Evolutionary conservation across 805 yeast species (phyloP).

Genomic region (Sugiyamaella americana): DNA sequence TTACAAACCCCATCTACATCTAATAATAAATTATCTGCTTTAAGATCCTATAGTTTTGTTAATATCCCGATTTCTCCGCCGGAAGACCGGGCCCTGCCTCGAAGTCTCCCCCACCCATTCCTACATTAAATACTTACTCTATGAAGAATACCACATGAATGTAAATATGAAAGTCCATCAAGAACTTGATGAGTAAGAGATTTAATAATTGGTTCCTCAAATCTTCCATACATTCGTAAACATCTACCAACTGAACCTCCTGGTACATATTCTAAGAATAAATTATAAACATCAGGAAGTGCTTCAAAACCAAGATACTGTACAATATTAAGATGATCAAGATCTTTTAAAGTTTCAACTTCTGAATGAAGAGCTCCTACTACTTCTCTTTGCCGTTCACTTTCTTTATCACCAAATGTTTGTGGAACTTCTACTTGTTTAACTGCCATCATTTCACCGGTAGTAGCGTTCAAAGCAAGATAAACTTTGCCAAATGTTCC

Average conservation of each 20-base stretch:
- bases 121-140: conserved; percentile 36
- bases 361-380: conserved; percentile 83
- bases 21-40: conserved; percentile 83
- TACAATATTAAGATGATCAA: conserved; percentile 90
- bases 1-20: conserved; percentile 93
- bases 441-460: conserved; percentile 98
- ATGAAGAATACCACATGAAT: conserved; percentile 80
- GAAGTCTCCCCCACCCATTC: not conserved
- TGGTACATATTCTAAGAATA: conserved; percentile 92
- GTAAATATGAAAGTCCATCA: conserved; percentile 81
- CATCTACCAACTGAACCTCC: conserved; percentile 95
- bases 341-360: conserved; percentile 87
- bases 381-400: conserved; percentile 43
- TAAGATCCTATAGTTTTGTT: conserved; percentile 50
- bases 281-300: conserved; percentile 61
- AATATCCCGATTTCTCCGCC: too few species aligned
- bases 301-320: conserved; percentile 94
- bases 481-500: conserved; percentile 96
- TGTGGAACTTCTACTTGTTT: conserved; percentile 78
- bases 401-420: conserved; percentile 29
- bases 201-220: conserved; percentile 69
- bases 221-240: conserved; percentile 73
- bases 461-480: conserved; percentile 86
- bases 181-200: conserved; percentile 75
- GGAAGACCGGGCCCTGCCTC: too few species aligned